Evolutionary conservation across 2,329 filamentous ascomycete species (phyloP), one percentile per base, ranked within the genome.

Genomic region (Arachnopeziza araneosa): DNA sequence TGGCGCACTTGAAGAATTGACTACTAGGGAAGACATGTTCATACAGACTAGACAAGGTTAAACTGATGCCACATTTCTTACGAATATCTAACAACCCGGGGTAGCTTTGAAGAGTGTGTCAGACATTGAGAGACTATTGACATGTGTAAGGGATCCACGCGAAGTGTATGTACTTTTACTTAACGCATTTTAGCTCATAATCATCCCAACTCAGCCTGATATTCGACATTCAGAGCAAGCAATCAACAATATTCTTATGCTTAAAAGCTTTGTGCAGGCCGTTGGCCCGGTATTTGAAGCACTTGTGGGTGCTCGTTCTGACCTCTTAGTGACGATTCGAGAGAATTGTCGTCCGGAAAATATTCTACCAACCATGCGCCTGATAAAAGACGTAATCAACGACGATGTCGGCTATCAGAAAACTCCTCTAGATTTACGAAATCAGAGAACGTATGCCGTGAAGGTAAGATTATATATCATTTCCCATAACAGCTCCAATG

Each of bases 391-490:
- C 17, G 84, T 84, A 0, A 87, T 99, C 66, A 95, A 98, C 64
- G 83, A 89, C 9, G 90, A 96, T 70, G 90, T 92, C 0, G 83
- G 81, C 0, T 96, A 89, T 66, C 88, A 90, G 60, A 90, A 82
- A 53, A 85, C 87, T 23, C 88, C 95, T 0, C 79, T 98, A 4
- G 93, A 97, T 63, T 79, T 96, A 59, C 84, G 93, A 17, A 96
- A 97, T 63, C 93, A 98, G 71, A 82, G 93, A 64, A 90, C 89
- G 0, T 97, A 96, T 75, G 93, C 93, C 23, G 88, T 98, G 32
- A 95, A 89, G 76, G 85, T 86, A 69, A 36, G 36, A 23, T 6
- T 22, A 2, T 44, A 21, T 44, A n/a, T 48, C 22, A n/a, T 24
- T 24, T 24, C 9, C 22, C n/a, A 32, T 52, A 5, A 21, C 9